Evolutionary conservation across 495 filamentous ascomycete genomes (phyloP), one percentile per base, ranked within the genome.

Genomic region (Bacidia gigantensis): DNA sequence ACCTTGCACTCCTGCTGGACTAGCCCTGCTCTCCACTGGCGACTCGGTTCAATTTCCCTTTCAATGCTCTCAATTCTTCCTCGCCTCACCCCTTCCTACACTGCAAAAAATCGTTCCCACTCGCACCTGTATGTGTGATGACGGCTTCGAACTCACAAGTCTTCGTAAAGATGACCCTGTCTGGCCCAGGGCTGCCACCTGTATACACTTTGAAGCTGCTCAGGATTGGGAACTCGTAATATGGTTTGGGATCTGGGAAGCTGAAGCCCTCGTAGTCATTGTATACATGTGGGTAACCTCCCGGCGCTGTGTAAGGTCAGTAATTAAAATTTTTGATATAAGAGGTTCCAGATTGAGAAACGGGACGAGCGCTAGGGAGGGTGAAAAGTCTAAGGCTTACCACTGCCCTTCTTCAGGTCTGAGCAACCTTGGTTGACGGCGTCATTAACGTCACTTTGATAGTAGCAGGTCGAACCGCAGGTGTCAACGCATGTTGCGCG

Each of bases 151-250:
- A 68, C 56, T 71, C 46, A 29, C 79, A 69, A 21, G 60, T 44
- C 0, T 20, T 55, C 48, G 83, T 80, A 63, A 87, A 81, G 44
- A 89, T 66, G 43, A 89, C 78, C n/a, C 84, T 73, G 62, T 87
- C 83, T 10, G 83, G 64, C 0, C 84, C 83, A 0, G 84, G 83
- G 7, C 70, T 75, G 23, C 82, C 81, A 49, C 83, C 81, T 35
- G 58, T 69, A 57, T 84, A 89, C 1, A 74, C 62, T 1, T 58
- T 51, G 53, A 69, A 72, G 50, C 66, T 70, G 47, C 58, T 69
- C 59, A 84, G 54, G 51, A 89, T 80, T 1, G 84, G 84, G 62
- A 79, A 87, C 62, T 87, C 84, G 56, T 84, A 81, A 67, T 79
- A 87, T 0, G 81, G 79, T n/a, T 73, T 73, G 0, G 62, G 55